Conservation (phyloP, 805 yeast species). For the Ogataea haglerorum region DNA sequence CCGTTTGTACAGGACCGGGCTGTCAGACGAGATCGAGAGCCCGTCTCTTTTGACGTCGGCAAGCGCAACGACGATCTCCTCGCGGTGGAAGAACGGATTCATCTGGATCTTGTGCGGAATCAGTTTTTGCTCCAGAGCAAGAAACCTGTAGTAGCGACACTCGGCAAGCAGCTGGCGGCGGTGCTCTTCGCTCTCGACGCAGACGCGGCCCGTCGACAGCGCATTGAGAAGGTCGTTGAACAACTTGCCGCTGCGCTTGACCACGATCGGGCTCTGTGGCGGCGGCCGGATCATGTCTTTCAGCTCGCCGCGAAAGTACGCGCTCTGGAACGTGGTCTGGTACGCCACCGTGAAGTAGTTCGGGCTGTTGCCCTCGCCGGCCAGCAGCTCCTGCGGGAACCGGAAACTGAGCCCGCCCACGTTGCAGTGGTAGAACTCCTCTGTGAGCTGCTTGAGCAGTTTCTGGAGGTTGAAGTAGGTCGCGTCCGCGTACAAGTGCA, state of each 20-base stretch:
- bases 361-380: conserved; percentile 65
- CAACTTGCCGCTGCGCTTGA: conserved; percentile 48
- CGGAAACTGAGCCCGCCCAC: conserved; percentile 61
- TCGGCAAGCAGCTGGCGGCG: conserved; percentile 60
- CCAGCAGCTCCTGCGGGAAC: conserved; percentile 53
- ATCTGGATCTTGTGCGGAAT: conserved; percentile 46
- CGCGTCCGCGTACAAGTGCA: conserved; percentile 66
- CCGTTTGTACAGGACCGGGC: conserved; percentile 38
- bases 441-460: conserved; percentile 44
- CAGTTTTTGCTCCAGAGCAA: conserved; percentile 68
- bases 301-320: conserved; percentile 35
- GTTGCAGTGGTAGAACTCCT: conserved; percentile 53
- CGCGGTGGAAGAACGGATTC: conserved; percentile 49
- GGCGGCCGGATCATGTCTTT: conserved; percentile 69
- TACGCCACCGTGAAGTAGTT: conserved; percentile 70
- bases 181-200: conserved; percentile 49
- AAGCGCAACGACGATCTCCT: conserved; percentile 56
- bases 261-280: conserved; percentile 56
- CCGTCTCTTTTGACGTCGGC: conserved; percentile 44
- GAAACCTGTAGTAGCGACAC: conserved; percentile 72
- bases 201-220: conserved; percentile 51
- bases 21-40: conserved; percentile 20
- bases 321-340: conserved; percentile 49
- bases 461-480: conserved; percentile 64
- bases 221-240: conserved; percentile 55